A percentile compares a stretch with the other conserved stretches of the same genome.
Evolutionary conservation across 2,329 filamentous ascomycete species (phyloP).

Genomic region (Ceratocystis huliohia): DNA sequence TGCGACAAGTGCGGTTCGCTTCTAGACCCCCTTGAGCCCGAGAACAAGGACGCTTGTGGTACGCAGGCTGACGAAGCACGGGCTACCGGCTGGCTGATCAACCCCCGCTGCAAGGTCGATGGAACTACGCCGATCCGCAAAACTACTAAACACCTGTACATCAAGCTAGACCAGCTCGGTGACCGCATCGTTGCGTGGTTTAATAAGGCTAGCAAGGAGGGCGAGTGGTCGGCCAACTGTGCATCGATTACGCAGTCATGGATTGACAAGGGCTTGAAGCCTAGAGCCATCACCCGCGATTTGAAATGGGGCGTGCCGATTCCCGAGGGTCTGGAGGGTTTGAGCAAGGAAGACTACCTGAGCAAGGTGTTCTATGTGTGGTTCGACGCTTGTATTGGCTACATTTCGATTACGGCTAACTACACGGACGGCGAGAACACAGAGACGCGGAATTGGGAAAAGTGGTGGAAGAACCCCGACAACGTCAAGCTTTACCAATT

Average conservation of each 20-base stretch:
- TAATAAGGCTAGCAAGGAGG: slow-evolving; percentile 56
- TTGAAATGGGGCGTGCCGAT: slow-evolving; percentile 71
- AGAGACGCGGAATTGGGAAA: slow-evolving; percentile 60
- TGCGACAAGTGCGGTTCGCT: slow-evolving; percentile 63
- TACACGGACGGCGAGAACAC: slow-evolving; percentile 51
- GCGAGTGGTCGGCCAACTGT: slow-evolving; percentile 64
- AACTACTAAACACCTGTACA: slow-evolving; percentile 80
- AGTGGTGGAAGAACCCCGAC: slow-evolving; percentile 88
- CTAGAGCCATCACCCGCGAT: slow-evolving; percentile 82
- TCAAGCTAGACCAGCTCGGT: slow-evolving; percentile 76
- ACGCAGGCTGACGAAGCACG: slow-evolving; percentile 27
- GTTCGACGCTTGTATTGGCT: slow-evolving; percentile 89
- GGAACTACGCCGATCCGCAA: slow-evolving; percentile 65
- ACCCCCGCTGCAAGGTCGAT: slow-evolving; percentile 85
- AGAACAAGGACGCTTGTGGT: slow-evolving; percentile 27
- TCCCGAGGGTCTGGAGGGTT: slow-evolving; percentile 35
- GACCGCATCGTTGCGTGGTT: slow-evolving; percentile 67
- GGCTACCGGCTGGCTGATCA: slow-evolving; percentile 48
- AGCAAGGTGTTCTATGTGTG: slow-evolving; percentile 77
- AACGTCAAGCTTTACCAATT: slow-evolving; percentile 86
- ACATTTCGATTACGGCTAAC: slow-evolving; percentile 85
- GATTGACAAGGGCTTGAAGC: slow-evolving; percentile 72
- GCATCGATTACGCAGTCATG: slow-evolving; percentile 66
- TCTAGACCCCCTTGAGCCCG: slow-evolving; percentile 54
- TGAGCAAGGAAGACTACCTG: slow-evolving; percentile 43